Base-by-base conservation (phyloP, 2,329 filamentous ascomycete species). In the Arthrobotrys pseudoclavata region DNA sequence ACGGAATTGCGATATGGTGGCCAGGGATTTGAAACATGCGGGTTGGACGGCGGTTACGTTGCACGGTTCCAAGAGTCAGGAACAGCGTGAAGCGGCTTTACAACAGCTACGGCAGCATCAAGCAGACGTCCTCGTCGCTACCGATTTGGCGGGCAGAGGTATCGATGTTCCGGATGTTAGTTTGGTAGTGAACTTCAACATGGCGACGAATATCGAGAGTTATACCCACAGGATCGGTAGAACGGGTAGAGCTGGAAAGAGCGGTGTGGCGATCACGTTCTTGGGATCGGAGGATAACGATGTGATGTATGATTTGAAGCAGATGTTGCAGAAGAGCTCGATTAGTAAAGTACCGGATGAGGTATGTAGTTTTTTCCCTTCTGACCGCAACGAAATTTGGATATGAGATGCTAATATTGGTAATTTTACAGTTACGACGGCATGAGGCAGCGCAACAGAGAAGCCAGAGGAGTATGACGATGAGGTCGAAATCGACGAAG, bases 181-280 rank as follows among this genome's bases (percentile, higher is more conserved):
- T 79, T 88, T 99, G 76, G 96, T 99, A 71, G 88, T 99, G 83
- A 99, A 99, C 86, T 99, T 98, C 89, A 99, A 98, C 87, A 98
- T 99, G 96, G 92, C 96, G 0, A 90, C 86, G 12, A 93, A 87
- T 81, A 98, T 99, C 80, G 96, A 99, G 85, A 91, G 89, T 82
- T 99, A 99, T 84, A 98, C 95, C 1, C 96, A 99, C 87, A 91
- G 96, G 86, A 92, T 99, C 82, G 96, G 96, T 84, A 91, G 96
- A 86, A 99, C 96, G 0, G 96, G 96, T 87, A 92, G 96, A 90
- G 96, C 96, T 1, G 96, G 96, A 79, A 98, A 98, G 89, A 94
- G 89, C 81, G 96, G 96, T 91, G 91, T 97, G 62, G 92, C 96
- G 1, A 96, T 99, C 79, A 99, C 96, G 0, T 99, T 99, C 86